Evolutionary conservation across 177 flowering plant genomes (phyloP).

Genomic region (Vitis hybrid): DNA sequence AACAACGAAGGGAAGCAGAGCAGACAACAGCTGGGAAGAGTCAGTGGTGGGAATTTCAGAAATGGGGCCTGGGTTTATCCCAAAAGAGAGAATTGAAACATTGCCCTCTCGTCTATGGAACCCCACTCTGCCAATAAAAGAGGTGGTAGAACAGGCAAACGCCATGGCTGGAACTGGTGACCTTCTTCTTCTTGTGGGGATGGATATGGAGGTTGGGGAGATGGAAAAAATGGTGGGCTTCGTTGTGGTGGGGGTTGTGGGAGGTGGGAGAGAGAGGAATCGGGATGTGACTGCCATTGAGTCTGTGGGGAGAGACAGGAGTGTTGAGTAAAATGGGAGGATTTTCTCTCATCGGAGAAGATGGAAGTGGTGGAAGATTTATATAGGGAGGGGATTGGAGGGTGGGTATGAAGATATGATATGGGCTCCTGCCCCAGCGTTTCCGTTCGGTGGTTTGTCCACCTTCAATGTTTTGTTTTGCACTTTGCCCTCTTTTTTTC

Average conservation of each 20-base stretch:
- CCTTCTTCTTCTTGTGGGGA: not conserved
- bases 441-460: not conserved
- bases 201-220: not conserved
- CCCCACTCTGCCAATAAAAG: conserved; percentile 65
- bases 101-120: conserved; percentile 59
- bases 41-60: conserved; percentile 31
- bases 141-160: conserved; percentile 50
- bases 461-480: not conserved
- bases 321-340: too few relatives aligned
- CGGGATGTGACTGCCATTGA: conserved; percentile 16
- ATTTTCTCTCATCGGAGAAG: too few relatives aligned
- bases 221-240: not conserved
- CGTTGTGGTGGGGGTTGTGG: not conserved
- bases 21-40: conserved; percentile 67
- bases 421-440: not conserved
- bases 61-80: conserved; percentile 24
- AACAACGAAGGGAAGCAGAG: conserved; percentile 89
- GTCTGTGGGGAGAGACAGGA: too few relatives aligned
- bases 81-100: conserved; percentile 51
- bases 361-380: too few relatives aligned
- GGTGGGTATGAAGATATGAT: conserved; percentile 5
- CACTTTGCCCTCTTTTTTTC: not conserved
- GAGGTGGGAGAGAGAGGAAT: conserved; percentile 2
- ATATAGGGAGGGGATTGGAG: not conserved
- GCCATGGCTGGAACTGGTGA: not conserved